phyloP scores from a whole-genome alignment of 2,329 filamentous ascomycete genomes.

The Aspergillus neotritici region DNA sequence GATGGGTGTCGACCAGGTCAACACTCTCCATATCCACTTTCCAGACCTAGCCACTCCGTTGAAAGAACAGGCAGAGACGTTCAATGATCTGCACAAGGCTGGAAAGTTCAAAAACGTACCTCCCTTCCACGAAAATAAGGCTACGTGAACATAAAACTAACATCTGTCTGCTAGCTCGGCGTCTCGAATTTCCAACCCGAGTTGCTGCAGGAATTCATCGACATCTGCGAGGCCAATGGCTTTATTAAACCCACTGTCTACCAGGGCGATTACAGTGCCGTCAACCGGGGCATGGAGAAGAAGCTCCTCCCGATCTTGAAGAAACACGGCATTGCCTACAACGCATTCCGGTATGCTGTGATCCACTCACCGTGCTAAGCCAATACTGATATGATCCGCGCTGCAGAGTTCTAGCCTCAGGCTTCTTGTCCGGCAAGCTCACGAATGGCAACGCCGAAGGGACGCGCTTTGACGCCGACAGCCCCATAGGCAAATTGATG shows the following conservation, averaged over 20 bases:
- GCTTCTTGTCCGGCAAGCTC: slow-evolving; percentile 34
- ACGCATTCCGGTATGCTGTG: slow-evolving; percentile 3
- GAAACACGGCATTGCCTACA: slow-evolving; percentile 17
- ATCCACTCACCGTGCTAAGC: background rate
- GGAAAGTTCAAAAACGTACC: slow-evolving; percentile 27
- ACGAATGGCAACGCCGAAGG: slow-evolving; percentile 20
- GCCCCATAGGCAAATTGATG: slow-evolving; percentile 20
- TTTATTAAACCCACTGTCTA: slow-evolving; percentile 38
- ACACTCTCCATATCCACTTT: slow-evolving; percentile 36
- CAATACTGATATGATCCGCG: too few species aligned
- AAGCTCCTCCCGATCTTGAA: slow-evolving; percentile 34
- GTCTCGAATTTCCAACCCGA: slow-evolving; percentile 33
- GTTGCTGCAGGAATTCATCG: slow-evolving; percentile 20
- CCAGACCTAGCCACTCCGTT: slow-evolving; percentile 31
- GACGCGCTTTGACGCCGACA: slow-evolving; percentile 24
- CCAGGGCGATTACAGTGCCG: slow-evolving; percentile 38
- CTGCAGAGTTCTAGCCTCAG: slow-evolving; percentile 24
- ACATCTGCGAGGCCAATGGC: slow-evolving; percentile 28
- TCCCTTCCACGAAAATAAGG: background rate
- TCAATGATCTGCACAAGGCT: slow-evolving; percentile 25
- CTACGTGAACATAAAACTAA: background rate
- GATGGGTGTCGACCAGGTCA: slow-evolving; percentile 22
- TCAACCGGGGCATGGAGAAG: slow-evolving; percentile 33
- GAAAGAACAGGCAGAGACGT: slow-evolving; percentile 31
- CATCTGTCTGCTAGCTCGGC: slow-evolving; percentile 26